Percentiles rank a stretch among this genome's conserved stretches.
phyloP scores from a whole-genome alignment of 371 early-diverging fungal genomes.

The Mortierella sp. region DNA sequence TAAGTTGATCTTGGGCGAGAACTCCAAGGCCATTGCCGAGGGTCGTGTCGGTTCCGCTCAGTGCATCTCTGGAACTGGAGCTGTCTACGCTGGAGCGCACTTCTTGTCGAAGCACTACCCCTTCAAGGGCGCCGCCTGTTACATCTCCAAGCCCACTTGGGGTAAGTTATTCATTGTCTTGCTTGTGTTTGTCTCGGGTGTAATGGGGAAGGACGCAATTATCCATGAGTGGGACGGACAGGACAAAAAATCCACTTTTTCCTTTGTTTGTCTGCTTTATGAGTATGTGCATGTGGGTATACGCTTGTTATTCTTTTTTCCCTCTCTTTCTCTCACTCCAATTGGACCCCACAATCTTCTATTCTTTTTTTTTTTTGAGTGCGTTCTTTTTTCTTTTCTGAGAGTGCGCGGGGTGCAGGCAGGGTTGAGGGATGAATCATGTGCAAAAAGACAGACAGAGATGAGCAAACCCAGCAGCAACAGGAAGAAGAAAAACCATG shows the following conservation, averaged over 20 bases:
- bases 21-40: slow-evolving; percentile 82
- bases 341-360: not conserved
- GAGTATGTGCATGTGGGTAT: not conserved
- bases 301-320: not conserved
- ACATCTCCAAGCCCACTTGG: slow-evolving; percentile 97
- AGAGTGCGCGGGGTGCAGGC: slow-evolving; percentile 14
- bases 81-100: slow-evolving; percentile 86
- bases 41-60: slow-evolving; percentile 82
- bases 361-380: not conserved
- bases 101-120: slow-evolving; percentile 82
- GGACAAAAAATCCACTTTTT: not conserved
- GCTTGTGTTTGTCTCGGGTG: not conserved
- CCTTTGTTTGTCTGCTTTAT: not conserved
- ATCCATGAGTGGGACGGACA: not conserved
- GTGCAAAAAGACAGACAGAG: slow-evolving; percentile 12
- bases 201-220: not conserved
- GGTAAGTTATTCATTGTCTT: slow-evolving; percentile 62
- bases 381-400: not conserved
- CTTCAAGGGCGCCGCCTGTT: slow-evolving; percentile 72
- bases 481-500: not conserved
- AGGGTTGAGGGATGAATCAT: slow-evolving; percentile 19
- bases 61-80: slow-evolving; percentile 96
- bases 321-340: not conserved
- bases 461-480: not conserved
- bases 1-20: slow-evolving; percentile 85